Conservation (phyloP, 768 basidiomycete species). For the Agrocybe chaxingu region DNA sequence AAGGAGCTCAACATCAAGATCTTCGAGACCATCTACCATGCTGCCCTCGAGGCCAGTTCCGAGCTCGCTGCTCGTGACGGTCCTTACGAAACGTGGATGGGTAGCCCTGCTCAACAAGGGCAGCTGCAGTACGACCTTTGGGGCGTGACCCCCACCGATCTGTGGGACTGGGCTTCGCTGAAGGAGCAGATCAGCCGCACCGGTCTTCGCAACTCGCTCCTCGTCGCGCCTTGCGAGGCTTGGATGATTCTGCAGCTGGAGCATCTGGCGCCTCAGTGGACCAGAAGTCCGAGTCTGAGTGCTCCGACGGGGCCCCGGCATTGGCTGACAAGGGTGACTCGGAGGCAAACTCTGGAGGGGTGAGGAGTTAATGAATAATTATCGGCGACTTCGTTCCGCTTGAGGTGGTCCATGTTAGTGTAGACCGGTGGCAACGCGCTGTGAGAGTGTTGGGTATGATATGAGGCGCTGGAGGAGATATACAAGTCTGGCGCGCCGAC, state of each 20-base stretch:
- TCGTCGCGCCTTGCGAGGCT: constrained; percentile 50
- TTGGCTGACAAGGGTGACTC: constrained; percentile 8
- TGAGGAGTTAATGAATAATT: constrained; percentile 2
- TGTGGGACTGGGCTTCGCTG: constrained; percentile 93
- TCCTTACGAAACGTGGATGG: constrained; percentile 85
- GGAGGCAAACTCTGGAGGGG: constrained; percentile 1
- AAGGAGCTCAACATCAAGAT: constrained; percentile 90
- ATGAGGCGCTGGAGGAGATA: background rate
- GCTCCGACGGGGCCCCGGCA: constrained; percentile 17
- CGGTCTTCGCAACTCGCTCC: constrained; percentile 87
- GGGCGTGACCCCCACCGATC: constrained; percentile 82
- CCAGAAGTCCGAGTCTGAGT: constrained; percentile 23
- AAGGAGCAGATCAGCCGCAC: constrained; percentile 81
- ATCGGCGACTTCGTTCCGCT: constrained; percentile 4
- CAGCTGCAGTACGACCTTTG: constrained; percentile 94
- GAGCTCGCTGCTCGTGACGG: constrained; percentile 82
- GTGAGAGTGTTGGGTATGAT: background rate
- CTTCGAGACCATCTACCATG: constrained; percentile 99
- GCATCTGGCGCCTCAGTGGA: constrained; percentile 5
- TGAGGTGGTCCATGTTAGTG: background rate
- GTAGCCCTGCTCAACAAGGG: constrained; percentile 87
- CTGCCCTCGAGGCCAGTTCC: constrained; percentile 83
- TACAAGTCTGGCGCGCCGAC: background rate
- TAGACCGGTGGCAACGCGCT: background rate
- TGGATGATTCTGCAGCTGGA: constrained; percentile 10